Evolutionary conservation across 495 filamentous ascomycete species (phyloP), one percentile per base, ranked within the genome.

Genomic region (Neurospora discreta): DNA sequence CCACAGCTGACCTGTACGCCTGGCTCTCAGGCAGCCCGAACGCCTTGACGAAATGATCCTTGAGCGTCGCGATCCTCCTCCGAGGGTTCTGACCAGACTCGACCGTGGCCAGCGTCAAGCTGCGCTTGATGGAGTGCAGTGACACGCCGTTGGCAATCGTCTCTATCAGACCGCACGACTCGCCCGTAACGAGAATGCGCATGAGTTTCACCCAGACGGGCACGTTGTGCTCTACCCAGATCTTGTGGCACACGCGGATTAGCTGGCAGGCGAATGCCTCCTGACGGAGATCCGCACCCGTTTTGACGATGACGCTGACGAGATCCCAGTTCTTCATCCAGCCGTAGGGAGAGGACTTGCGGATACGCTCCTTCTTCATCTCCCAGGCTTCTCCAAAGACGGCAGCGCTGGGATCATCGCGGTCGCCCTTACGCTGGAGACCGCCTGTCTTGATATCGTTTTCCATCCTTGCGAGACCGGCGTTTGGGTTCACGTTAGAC

Each of bases 281-380:
- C 79, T 93, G 91, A 68, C 91, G 83, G 44, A 93, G 83, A 78
- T 93, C 91, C 1, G 90, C 89, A 38, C 91, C 91, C 39, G 91
- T 93, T 78, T 93, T 93, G 71, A 93, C 89, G 77, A 93, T 93
- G 68, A 93, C 91, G 77, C 89, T 91, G 71, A 93, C 80, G 13
- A 93, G 85, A 73, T 93, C 91, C 91, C 91, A 93, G 76, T 91
- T 92, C 79, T 89, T 90, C 86, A 91, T 91, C 87, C 87, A 90
- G 11, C 91, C 91, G 75, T 92, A 93, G 0, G 91, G 91, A 11
- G 89, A 91, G 5, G 89, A 89, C 74, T 89, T 88, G 69, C 90
- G 85, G 77, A 93, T 92, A 30, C 91, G 89, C 79, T 93, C 91
- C 76, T 89, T 90, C 76, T 93, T 93, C 68, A 85, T 83, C 69